A percentile compares a stretch with the other conserved stretches of the same genome.
Evolutionary conservation across 306 rosid genomes (phyloP).

Genomic region (Cucurbita moschata): DNA sequence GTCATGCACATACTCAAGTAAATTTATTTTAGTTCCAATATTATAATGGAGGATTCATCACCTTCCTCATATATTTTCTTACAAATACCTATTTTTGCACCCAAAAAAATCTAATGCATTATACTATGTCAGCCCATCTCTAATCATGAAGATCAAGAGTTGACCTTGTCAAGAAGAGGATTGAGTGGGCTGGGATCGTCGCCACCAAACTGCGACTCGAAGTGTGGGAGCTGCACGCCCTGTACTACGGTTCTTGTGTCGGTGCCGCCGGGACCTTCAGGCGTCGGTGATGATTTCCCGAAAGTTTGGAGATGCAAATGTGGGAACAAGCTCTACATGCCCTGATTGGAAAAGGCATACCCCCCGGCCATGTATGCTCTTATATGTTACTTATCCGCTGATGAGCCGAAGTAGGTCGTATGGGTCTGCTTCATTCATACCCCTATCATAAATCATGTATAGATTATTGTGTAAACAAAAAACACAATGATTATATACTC

Average conservation of each 20-base stretch:
- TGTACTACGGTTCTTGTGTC: constrained; percentile 79
- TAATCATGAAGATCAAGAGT: not conserved
- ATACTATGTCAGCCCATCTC: not conserved
- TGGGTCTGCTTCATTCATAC: too few species aligned
- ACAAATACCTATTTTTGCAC: too few species aligned
- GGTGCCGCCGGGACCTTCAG: constrained; percentile 77
- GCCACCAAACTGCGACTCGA: constrained; percentile 64
- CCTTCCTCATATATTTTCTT: too few species aligned
- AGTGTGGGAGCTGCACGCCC: constrained; percentile 72
- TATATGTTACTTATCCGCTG: not conserved
- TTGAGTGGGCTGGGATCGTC: constrained; percentile 66
- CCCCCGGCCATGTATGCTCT: not conserved
- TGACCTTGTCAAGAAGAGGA: constrained; percentile 23
- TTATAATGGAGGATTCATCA: too few species aligned
- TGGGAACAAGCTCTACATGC: constrained; percentile 79
- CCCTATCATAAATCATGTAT: too few species aligned
- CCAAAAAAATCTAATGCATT: too few species aligned
- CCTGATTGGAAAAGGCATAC: constrained; percentile 24
- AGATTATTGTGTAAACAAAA: too few species aligned
- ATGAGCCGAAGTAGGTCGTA: not conserved
- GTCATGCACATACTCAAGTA: not conserved
- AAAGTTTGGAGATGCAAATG: constrained; percentile 99
- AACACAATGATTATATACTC: too few species aligned
- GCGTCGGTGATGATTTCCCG: constrained; percentile 74
- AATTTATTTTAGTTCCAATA: too few species aligned